Evolutionary conservation across 2,329 filamentous ascomycete genomes (phyloP).

Genomic region (Alternaria hordeiaustralica): DNA sequence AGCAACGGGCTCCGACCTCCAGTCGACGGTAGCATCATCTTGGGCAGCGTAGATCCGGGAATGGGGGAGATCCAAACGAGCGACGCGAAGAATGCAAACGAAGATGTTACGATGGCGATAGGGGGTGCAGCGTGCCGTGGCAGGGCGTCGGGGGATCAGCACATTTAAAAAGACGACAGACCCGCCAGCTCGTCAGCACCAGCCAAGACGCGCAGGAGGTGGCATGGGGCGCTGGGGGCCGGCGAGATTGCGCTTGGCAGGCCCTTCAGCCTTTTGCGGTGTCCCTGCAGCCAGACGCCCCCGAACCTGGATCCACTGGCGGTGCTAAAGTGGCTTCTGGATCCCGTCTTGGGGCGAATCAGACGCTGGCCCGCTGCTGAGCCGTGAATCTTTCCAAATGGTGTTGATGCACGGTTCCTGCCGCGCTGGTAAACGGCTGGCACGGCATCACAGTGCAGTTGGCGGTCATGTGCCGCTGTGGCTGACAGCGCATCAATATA

Average conservation of each 20-base stretch:
- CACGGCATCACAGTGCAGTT: slow-evolving; percentile 1
- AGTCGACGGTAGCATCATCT: slow-evolving; percentile 40
- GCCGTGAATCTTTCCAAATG: not conserved
- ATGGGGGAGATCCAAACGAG: slow-evolving; percentile 11
- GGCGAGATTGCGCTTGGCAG: slow-evolving; percentile 36
- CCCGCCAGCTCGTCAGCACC: slow-evolving; percentile 25
- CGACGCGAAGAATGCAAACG: slow-evolving; percentile 6
- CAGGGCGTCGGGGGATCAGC: slow-evolving; percentile 23
- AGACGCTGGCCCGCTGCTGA: slow-evolving; percentile 8
- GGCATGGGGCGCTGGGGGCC: slow-evolving; percentile 22
- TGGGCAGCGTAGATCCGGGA: slow-evolving; percentile 13
- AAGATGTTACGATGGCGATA: slow-evolving; percentile 20
- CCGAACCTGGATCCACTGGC: slow-evolving; percentile 20
- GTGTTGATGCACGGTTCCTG: slow-evolving; percentile 1
- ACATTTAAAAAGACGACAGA: slow-evolving; percentile 30
- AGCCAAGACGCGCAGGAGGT: slow-evolving; percentile 28
- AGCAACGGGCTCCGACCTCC: slow-evolving; percentile 43
- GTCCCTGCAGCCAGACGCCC: slow-evolving; percentile 16
- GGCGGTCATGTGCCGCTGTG: not conserved
- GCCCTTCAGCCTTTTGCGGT: slow-evolving; percentile 21
- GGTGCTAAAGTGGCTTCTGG: slow-evolving; percentile 14
- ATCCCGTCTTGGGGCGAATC: slow-evolving; percentile 13
- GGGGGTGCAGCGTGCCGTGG: slow-evolving; percentile 15
- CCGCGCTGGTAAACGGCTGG: slow-evolving; percentile 4
- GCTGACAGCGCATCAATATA: not conserved